phyloP scores from a whole-genome alignment of 495 filamentous ascomycete species.

The Penicillium waksmanii region DNA sequence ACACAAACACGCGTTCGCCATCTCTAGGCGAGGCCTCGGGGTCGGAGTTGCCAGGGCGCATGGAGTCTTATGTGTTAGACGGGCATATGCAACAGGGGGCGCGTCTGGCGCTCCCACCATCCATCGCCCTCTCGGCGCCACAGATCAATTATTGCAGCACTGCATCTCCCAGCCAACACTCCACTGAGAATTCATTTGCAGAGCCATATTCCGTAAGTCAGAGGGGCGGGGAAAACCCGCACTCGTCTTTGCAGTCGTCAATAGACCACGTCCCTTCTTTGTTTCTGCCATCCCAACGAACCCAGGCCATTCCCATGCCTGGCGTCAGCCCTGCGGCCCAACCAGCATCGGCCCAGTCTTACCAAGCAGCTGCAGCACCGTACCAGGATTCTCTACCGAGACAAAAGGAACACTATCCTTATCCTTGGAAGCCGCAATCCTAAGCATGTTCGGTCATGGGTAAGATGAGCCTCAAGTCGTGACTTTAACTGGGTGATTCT shows the following conservation, averaged over 20 bases:
- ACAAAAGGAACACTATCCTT: conserved; percentile 20
- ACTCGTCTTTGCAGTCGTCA: neutral
- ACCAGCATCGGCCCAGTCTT: conserved; percentile 3
- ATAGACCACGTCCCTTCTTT: conserved; percentile 6
- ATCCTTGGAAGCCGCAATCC: conserved; percentile 20
- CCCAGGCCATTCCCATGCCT: conserved; percentile 10
- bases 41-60: conserved; percentile 16
- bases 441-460: conserved; percentile 1
- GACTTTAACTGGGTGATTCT: too few relatives aligned
- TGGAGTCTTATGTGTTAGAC: conserved; percentile 24
- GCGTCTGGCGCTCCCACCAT: neutral
- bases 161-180: neutral
- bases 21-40: conserved; percentile 25
- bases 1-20: conserved; percentile 22
- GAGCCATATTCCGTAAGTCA: conserved; percentile 4
- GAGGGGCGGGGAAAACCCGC: conserved; percentile 1
- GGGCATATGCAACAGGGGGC: neutral
- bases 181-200: neutral
- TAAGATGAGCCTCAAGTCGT: neutral
- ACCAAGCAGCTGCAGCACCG: conserved; percentile 9
- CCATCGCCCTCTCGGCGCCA: conserved; percentile 1
- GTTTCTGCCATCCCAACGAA: conserved; percentile 7
- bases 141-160: conserved; percentile 7
- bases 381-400: conserved; percentile 11
- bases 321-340: conserved; percentile 13